Evolutionary conservation across 2,329 filamentous ascomycete genomes (phyloP).

Genomic region (Raffaelea ambrosiae): DNA sequence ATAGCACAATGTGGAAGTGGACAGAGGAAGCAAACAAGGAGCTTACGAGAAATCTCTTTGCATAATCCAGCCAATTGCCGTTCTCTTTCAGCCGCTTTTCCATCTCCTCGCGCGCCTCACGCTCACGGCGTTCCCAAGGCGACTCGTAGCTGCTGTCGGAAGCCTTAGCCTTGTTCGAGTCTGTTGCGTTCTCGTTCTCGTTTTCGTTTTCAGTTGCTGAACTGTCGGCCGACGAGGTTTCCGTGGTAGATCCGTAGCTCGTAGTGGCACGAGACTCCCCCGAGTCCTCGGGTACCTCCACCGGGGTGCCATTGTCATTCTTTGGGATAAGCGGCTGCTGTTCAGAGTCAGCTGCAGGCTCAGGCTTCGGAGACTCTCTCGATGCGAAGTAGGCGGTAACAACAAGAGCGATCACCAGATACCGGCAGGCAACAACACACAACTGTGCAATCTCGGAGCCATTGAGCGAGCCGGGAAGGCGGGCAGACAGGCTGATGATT

Average conservation of each 20-base stretch:
- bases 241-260: conserved; percentile 35
- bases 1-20: neutral
- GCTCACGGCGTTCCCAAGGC: conserved; percentile 43
- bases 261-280: conserved; percentile 4
- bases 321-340: conserved; percentile 47
- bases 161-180: conserved; percentile 16
- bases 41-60: conserved; percentile 58
- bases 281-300: conserved; percentile 2
- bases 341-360: conserved; percentile 21
- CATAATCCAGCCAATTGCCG: conserved; percentile 70
- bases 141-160: conserved; percentile 37
- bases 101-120: conserved; percentile 48
- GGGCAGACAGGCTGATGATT: conserved; percentile 15
- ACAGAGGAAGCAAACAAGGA: neutral
- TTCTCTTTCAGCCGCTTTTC: conserved; percentile 63
- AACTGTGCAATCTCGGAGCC: conserved; percentile 20
- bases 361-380: conserved; percentile 10
- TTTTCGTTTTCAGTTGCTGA: conserved; percentile 27
- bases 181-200: too few species aligned
- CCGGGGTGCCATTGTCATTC: conserved; percentile 16
- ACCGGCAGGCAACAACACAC: conserved; percentile 22
- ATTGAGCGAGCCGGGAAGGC: conserved; percentile 5
- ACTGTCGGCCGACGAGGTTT: conserved; percentile 22
- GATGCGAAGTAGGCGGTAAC: conserved; percentile 22
- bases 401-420: conserved; percentile 23